Base-by-base conservation (phyloP, 2,329 filamentous ascomycete genomes). In the Cladosporium sp. region DNA sequence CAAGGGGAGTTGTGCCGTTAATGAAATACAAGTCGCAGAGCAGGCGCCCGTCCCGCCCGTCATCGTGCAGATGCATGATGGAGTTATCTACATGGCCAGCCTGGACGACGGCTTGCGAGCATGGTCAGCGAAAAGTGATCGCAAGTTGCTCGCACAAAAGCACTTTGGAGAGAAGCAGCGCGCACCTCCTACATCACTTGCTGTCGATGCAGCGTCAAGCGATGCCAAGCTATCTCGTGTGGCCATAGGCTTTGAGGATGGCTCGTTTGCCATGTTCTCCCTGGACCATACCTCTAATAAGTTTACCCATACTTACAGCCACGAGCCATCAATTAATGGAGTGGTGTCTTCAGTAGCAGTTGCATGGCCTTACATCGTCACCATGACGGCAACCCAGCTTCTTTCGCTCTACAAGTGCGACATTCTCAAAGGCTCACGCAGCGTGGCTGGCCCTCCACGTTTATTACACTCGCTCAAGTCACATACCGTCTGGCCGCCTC, bases 381-480 rank as follows among this genome's bases (percentile, higher is more conserved):
- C 91, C 1, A 91, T 95, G 68, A 94, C 92, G 1, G 84, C 86
- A 26, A 85, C 87, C 16, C 91, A 92, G 54, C 79, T 89, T 8
- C 81, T 97, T 46, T 93, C 91, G 0, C 78, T 97, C 1, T 97
- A 96, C 76, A 86, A 85, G 0, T 89, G 93, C 49, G 32, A 53
- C 16, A n/a, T 36, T 14, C n/a, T 18, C 49, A 25, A 23, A 16
- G 18, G 1, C 32, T 8, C 67, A 77, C 75, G 7, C 70, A 67
- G 54, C 66, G 64, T 16, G 66, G 48, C 30, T 21, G n/a, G 25
- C 4, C 25, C 28, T 34, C 88, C 88, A 1, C 82, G 82, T 65
- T 83, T 95, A 32, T 80, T 97, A 32, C 89, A 91, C 8, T 94
- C 91, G 0, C 84, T 97, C 23, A 89, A 88, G 74, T 96, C 93